Conservation (phyloP, 2,329 filamentous ascomycete species). For the Trichoderma sp. region DNA sequence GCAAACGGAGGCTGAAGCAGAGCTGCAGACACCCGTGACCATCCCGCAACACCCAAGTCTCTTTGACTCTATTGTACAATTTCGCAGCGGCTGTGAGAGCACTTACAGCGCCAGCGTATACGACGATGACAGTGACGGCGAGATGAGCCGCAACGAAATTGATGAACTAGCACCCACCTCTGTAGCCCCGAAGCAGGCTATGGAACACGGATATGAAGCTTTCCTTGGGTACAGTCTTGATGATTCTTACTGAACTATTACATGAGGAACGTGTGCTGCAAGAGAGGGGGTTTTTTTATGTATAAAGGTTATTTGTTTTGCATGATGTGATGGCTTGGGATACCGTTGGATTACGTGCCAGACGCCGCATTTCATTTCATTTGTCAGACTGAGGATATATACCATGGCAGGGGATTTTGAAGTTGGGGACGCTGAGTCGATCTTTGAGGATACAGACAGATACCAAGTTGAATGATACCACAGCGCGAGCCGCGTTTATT, state of each 20-base stretch:
- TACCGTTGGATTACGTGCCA: constrained; percentile 15
- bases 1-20: constrained; percentile 40
- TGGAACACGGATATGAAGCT: constrained; percentile 35
- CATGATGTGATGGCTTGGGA: constrained; percentile 18
- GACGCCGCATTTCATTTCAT: constrained; percentile 25
- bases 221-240: constrained; percentile 22
- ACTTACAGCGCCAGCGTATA: constrained; percentile 26
- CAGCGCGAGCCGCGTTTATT: constrained; percentile 26
- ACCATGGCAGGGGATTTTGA: constrained; percentile 11
- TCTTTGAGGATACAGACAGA: constrained; percentile 26
- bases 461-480: constrained; percentile 29
- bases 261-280: not conserved
- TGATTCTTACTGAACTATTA: constrained; percentile 13
- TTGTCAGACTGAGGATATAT: constrained; percentile 22
- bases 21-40: constrained; percentile 46
- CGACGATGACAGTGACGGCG: constrained; percentile 16
- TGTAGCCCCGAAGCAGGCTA: constrained; percentile 38
- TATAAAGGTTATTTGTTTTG: not conserved
- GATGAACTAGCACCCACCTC: constrained; percentile 26
- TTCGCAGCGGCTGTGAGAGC: constrained; percentile 33
- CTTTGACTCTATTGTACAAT: constrained; percentile 42
- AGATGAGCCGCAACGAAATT: constrained; percentile 35
- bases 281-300: not conserved
- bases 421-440: constrained; percentile 21
- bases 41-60: constrained; percentile 14